A percentile compares a stretch with the other conserved stretches of the same genome.
These are phyloP conservation scores for Capsicum pubescens DNA, from an alignment of 257 asterid species.

Conservation along the genomic window DNA sequence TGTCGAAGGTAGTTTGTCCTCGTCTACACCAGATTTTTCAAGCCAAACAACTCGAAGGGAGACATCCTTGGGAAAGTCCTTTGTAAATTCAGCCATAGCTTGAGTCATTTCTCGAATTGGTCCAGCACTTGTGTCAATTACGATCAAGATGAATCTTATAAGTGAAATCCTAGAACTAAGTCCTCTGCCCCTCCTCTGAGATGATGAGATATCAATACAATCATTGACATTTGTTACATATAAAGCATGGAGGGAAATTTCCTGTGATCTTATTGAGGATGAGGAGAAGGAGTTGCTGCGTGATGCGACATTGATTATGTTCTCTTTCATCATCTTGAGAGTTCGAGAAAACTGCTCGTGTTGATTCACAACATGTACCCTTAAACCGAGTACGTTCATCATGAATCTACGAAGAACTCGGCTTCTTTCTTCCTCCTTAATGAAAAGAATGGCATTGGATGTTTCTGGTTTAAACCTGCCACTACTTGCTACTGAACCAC, in stretches of 20 bases:
- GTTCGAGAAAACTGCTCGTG: constrained; percentile 48
- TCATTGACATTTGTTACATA: constrained; percentile 44
- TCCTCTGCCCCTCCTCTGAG: constrained; percentile 28
- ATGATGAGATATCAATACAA: neutral
- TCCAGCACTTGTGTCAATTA: constrained; percentile 56
- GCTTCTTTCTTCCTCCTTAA: constrained; percentile 54
- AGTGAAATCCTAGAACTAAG: neutral
- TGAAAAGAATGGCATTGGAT: constrained; percentile 65
- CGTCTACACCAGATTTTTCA: constrained; percentile 43
- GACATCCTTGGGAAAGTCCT: constrained; percentile 38
- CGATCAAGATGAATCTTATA: constrained; percentile 46
- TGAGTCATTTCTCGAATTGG: constrained; percentile 44
- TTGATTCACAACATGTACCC: constrained; percentile 52
- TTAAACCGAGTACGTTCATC: constrained; percentile 55
- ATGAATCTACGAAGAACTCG: constrained; percentile 48
- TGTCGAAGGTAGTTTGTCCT: constrained; percentile 48
- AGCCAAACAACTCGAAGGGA: constrained; percentile 67
- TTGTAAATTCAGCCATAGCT: constrained; percentile 60
- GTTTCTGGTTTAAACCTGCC: constrained; percentile 35
- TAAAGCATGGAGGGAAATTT: constrained; percentile 49
- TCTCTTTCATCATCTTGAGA: constrained; percentile 49
- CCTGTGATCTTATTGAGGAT: constrained; percentile 42
- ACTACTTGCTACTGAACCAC: constrained; percentile 31
- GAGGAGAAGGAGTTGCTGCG: neutral
- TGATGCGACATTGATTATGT: constrained; percentile 1